phyloP scores from a whole-genome alignment of 371 early-diverging fungal genomes.

The Rhizopus sp. region DNA sequence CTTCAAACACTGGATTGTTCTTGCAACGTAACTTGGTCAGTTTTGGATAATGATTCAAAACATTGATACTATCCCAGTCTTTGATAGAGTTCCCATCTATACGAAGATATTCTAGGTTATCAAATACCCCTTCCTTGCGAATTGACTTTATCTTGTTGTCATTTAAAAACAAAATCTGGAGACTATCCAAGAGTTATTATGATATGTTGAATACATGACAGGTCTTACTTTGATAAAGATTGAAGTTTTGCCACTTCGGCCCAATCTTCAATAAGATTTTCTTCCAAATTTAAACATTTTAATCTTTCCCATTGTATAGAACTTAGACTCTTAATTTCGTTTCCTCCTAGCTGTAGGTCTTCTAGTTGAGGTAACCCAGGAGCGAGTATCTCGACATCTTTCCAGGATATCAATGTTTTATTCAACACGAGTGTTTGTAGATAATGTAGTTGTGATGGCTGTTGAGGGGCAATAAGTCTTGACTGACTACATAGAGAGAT shows the following conservation, averaged over 20 bases:
- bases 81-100: slow-evolving; percentile 45
- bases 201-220: neutral
- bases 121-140: slow-evolving; percentile 21
- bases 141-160: slow-evolving; percentile 38
- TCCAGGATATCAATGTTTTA: slow-evolving; percentile 23
- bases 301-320: slow-evolving; percentile 44
- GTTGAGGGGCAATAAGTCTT: slow-evolving; percentile 32
- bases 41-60: slow-evolving; percentile 39
- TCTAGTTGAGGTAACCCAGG: slow-evolving; percentile 56
- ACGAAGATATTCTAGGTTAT: slow-evolving; percentile 39
- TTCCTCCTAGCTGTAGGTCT: slow-evolving; percentile 69
- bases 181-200: slow-evolving; percentile 13
- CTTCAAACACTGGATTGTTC: slow-evolving; percentile 54
- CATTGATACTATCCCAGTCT: slow-evolving; percentile 47
- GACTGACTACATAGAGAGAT: slow-evolving; percentile 17
- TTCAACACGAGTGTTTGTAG: slow-evolving; percentile 34
- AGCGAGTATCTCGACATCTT: slow-evolving; percentile 46
- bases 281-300: slow-evolving; percentile 66
- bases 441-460: slow-evolving; percentile 37
- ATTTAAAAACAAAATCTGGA: slow-evolving; percentile 51
- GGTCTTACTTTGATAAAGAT: slow-evolving; percentile 47
- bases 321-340: slow-evolving; percentile 43
- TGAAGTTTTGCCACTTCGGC: slow-evolving; percentile 49
- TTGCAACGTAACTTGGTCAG: slow-evolving; percentile 48
- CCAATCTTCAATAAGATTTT: slow-evolving; percentile 65